Percentiles rank a stretch among this genome's conserved stretches.
Conservation (phyloP, 768 basidiomycete genomes). For the Agrocybe pediades region DNA sequence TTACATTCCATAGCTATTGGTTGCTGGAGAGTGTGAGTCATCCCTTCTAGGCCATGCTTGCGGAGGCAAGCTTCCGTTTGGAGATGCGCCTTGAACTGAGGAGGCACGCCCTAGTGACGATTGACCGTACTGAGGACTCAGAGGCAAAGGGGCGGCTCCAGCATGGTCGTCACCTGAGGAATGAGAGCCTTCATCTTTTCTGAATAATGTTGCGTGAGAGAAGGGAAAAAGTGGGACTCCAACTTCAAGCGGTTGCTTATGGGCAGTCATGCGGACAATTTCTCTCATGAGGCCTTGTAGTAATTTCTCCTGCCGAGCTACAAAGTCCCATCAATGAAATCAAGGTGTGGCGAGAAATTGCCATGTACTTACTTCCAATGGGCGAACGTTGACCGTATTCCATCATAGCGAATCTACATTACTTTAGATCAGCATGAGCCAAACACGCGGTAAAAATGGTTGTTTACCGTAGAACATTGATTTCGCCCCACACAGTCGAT, state of each 20-base stretch:
- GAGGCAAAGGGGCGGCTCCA: conserved; percentile 36
- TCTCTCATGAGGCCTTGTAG: conserved; percentile 85
- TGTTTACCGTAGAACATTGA: conserved; percentile 74
- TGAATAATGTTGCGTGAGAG: conserved; percentile 66
- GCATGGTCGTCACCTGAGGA: conserved; percentile 29
- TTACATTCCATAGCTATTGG: conserved; percentile 17
- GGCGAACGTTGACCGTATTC: conserved; percentile 79
- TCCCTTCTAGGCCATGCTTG: conserved; percentile 28
- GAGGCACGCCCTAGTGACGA: conserved; percentile 20
- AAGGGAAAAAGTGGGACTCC: conserved; percentile 82
- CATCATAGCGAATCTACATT: conserved; percentile 76
- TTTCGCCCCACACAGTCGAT: conserved; percentile 84
- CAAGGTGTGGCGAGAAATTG: background rate
- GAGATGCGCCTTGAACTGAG: conserved; percentile 14
- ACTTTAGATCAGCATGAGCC: conserved; percentile 1
- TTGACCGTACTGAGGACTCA: conserved; percentile 36
- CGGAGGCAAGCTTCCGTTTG: conserved; percentile 14
- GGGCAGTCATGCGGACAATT: conserved; percentile 80
- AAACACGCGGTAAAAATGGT: background rate
- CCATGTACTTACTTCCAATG: conserved; percentile 67
- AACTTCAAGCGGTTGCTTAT: conserved; percentile 78
- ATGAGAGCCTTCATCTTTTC: conserved; percentile 43
- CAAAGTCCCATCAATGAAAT: too few relatives aligned
- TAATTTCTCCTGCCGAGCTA: conserved; percentile 82
- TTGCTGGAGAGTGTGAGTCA: conserved; percentile 23